Evolutionary conservation across 176 grass and related monocot genomes (phyloP).

Genomic region (Aechmea fasciata): DNA sequence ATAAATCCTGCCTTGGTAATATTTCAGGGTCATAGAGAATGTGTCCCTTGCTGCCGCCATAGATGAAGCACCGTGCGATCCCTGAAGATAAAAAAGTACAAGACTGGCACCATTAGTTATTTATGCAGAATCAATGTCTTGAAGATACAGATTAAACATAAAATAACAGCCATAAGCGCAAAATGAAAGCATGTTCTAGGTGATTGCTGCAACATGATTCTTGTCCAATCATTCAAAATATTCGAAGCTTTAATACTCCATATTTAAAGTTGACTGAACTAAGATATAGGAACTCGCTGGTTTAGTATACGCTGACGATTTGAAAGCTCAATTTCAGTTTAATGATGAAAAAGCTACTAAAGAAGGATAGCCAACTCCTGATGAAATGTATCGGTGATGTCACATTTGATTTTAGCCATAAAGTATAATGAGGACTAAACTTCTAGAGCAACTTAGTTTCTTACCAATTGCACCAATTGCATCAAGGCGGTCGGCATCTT

Average conservation of each 20-base stretch:
- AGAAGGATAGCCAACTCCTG: background rate
- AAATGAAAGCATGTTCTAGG: background rate
- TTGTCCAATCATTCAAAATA: background rate
- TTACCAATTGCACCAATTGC: conserved; percentile 90
- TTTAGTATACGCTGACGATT: no score
- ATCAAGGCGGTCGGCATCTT: conserved; percentile 90
- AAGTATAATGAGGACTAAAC: background rate
- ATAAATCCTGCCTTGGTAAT: conserved; percentile 52
- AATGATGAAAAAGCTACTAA: background rate
- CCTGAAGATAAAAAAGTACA: conserved; percentile 24
- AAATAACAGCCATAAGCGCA: background rate
- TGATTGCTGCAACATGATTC: background rate
- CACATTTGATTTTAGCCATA: background rate
- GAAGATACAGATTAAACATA: conserved; percentile 1
- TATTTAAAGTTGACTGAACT: no score
- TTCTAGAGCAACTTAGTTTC: background rate
- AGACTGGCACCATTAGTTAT: conserved; percentile 4
- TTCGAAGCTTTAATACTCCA: background rate
- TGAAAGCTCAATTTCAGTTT: background rate
- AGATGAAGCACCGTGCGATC: conserved; percentile 88
- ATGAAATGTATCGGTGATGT: conserved; percentile 1
- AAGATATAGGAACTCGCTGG: background rate
- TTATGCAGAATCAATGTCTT: background rate
- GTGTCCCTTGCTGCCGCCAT: conserved; percentile 69
- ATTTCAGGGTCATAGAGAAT: conserved; percentile 77